These are phyloP conservation scores for Candida fluviatilis DNA, from an alignment of 805 yeast species.

Conservation along the genomic window DNA sequence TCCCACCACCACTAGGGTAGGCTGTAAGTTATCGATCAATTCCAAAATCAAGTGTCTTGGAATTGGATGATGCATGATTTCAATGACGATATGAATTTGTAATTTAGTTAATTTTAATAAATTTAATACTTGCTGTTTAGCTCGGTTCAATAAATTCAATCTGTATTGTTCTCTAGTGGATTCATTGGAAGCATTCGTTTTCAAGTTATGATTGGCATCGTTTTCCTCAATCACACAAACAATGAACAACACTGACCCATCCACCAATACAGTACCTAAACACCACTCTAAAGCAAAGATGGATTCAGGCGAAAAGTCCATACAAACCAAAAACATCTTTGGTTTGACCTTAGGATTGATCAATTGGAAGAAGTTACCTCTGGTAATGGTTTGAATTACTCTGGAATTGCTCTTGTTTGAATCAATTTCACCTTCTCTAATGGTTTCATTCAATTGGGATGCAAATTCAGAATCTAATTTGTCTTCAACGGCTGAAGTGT, in stretches of 20 bases:
- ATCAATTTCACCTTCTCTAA: slow-evolving; percentile 53
- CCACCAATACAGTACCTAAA: slow-evolving; percentile 77
- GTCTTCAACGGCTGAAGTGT: slow-evolving; percentile 65
- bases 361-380: slow-evolving; percentile 61
- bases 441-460: slow-evolving; percentile 46
- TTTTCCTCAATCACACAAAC: slow-evolving; percentile 55
- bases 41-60: slow-evolving; percentile 70
- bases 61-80: slow-evolving; percentile 71
- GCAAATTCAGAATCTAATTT: slow-evolving; percentile 60
- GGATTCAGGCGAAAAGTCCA: slow-evolving; percentile 82
- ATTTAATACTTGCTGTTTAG: slow-evolving; percentile 42
- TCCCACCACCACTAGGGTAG: slow-evolving; percentile 71
- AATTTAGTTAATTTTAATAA: slow-evolving; percentile 61
- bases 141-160: slow-evolving; percentile 36
- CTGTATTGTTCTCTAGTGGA: slow-evolving; percentile 32
- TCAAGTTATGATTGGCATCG: slow-evolving; percentile 38
- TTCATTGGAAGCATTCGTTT: slow-evolving; percentile 35
- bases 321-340: slow-evolving; percentile 68
- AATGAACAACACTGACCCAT: slow-evolving; percentile 76
- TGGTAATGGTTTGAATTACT: slow-evolving; percentile 64
- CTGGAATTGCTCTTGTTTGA: slow-evolving; percentile 50
- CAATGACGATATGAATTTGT: slow-evolving; percentile 69
- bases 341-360: slow-evolving; percentile 41
- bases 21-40: slow-evolving; percentile 65
- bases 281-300: slow-evolving; percentile 84